phyloP scores from a whole-genome alignment of 768 basidiomycete genomes.

The Punctularia strigosozonata region DNA sequence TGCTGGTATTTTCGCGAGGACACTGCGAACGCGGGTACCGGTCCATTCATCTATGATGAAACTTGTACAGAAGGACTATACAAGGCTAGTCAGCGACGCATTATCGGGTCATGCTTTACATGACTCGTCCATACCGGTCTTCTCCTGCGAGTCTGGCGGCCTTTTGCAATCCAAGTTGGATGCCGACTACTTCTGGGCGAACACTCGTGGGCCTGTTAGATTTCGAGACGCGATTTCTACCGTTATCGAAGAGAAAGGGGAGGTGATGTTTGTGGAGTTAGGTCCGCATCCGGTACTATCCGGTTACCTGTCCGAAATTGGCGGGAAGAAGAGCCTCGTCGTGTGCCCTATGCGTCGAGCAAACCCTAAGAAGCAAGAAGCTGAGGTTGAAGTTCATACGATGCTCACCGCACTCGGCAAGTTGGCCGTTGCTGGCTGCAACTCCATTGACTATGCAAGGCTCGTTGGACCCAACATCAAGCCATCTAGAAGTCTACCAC shows the following conservation, averaged over 20 bases:
- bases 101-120: slow-evolving; percentile 21
- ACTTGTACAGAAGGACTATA: slow-evolving; percentile 19
- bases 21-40: slow-evolving; percentile 23
- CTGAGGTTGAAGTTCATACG: neutral
- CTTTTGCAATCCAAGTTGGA: slow-evolving; percentile 14
- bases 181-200: slow-evolving; percentile 30
- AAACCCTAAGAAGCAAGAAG: neutral
- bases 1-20: slow-evolving; percentile 22
- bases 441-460: neutral
- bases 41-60: slow-evolving; percentile 29
- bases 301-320: neutral
- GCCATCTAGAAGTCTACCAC: too few relatives aligned
- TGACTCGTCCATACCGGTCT: slow-evolving; percentile 19
- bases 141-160: slow-evolving; percentile 25
- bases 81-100: slow-evolving; percentile 15
- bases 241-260: slow-evolving; percentile 11
- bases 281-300: slow-evolving; percentile 26
- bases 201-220: slow-evolving; percentile 23
- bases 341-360: neutral
- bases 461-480: neutral
- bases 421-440: neutral
- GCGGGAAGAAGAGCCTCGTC: neutral
- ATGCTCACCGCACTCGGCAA: neutral
- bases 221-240: slow-evolving; percentile 22
- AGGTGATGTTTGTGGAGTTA: slow-evolving; percentile 24